phyloP scores from a whole-genome alignment of 805 yeast genomes.

The Metschnikowia lochheadii region DNA sequence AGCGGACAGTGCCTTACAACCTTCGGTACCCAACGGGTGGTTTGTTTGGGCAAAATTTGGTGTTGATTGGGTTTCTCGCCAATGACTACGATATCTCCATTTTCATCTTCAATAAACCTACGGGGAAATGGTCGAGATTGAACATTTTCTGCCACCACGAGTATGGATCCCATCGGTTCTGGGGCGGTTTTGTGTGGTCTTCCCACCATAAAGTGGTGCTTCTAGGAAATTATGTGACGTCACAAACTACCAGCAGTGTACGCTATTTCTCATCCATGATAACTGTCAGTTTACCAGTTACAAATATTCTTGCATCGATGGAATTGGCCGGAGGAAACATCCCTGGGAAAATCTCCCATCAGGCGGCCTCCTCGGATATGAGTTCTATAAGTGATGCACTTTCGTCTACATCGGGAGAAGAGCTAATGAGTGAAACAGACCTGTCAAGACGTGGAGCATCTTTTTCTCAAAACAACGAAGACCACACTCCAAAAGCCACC shows the following conservation, averaged over 20 bases:
- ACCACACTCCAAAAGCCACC: constrained; percentile 21
- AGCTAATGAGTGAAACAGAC: constrained; percentile 14
- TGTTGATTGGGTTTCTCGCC: constrained; percentile 57
- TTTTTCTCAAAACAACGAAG: constrained; percentile 9
- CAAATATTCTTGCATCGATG: constrained; percentile 45
- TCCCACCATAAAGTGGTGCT: constrained; percentile 70
- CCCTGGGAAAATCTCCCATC: constrained; percentile 7
- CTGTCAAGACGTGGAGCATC: constrained; percentile 11
- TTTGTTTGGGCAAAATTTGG: constrained; percentile 60
- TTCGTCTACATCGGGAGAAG: constrained; percentile 13
- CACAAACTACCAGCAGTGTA: constrained; percentile 43
- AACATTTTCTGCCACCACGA: constrained; percentile 51
- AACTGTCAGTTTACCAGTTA: constrained; percentile 52
- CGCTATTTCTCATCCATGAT: constrained; percentile 47
- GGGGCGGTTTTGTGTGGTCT: constrained; percentile 71
- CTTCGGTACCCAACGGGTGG: constrained; percentile 58
- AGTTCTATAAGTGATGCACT: constrained; percentile 12
- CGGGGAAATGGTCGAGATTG: constrained; percentile 62
- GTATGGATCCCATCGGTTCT: constrained; percentile 52
- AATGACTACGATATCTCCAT: constrained; percentile 44
- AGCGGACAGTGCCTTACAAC: constrained; percentile 40
- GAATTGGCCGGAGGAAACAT: constrained; percentile 30
- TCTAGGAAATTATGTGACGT: constrained; percentile 50
- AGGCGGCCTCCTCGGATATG: constrained; percentile 10
- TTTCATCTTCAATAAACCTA: constrained; percentile 48